phyloP scores from a whole-genome alignment of 1,139 yeast species.

The Saccharomycopsis phalli region DNA sequence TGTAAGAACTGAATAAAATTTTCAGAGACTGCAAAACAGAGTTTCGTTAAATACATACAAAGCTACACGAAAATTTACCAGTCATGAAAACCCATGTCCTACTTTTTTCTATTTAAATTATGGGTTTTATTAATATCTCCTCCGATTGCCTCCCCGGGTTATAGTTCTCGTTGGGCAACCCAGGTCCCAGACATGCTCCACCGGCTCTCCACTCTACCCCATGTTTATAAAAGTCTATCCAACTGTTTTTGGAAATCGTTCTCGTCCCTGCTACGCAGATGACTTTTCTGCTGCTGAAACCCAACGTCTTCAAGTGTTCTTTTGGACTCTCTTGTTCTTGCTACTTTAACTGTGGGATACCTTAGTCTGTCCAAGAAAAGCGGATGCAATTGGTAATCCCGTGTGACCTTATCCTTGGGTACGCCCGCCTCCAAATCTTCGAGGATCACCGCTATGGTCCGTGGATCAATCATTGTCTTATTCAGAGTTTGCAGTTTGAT shows the following conservation, averaged over 20 bases:
- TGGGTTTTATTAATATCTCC: no score
- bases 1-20: no score
- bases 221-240: slow-evolving; percentile 13
- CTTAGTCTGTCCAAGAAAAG: slow-evolving; percentile 8
- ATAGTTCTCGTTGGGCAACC: no score
- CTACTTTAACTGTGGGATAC: slow-evolving; percentile 9
- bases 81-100: not conserved
- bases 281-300: slow-evolving; percentile 2
- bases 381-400: slow-evolving; percentile 12
- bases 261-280: not conserved
- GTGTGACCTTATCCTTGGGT: slow-evolving; percentile 5
- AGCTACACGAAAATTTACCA: not conserved
- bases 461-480: slow-evolving; percentile 15
- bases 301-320: slow-evolving; percentile 15
- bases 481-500: slow-evolving; percentile 2
- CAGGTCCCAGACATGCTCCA: no score
- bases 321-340: slow-evolving; percentile 8
- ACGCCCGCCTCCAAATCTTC: slow-evolving; percentile 12
- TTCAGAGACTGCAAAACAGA: no score
- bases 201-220: no score
- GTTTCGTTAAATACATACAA: no score
- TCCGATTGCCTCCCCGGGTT: no score
- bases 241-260: slow-evolving; percentile 11
- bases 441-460: slow-evolving; percentile 18
- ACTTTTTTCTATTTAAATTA: no score